Conservation (phyloP, 2,329 filamentous ascomycete genomes). For the Claviceps fusiformis region DNA sequence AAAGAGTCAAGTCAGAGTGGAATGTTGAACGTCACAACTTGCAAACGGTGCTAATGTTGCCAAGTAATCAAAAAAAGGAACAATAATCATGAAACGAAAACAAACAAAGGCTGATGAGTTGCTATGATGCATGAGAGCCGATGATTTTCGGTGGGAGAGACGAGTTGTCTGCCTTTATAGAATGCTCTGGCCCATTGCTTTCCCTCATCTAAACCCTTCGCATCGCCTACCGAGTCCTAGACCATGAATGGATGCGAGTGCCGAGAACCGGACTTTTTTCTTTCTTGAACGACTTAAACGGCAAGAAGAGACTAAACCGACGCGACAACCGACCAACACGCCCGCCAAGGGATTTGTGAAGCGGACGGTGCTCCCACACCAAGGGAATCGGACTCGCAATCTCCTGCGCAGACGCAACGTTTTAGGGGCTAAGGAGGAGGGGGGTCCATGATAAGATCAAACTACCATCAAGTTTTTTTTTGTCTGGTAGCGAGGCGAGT, state of each 20-base stretch:
- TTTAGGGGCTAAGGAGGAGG: neutral
- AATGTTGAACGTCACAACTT: neutral
- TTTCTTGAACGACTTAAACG: neutral
- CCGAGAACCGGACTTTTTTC: neutral
- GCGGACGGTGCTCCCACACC: neutral
- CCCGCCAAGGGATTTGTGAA: neutral
- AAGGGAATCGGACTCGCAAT: slow-evolving; percentile 1
- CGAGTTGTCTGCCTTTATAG: slow-evolving; percentile 1
- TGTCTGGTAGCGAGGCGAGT: neutral
- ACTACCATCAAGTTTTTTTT: neutral
- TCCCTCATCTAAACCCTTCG: neutral
- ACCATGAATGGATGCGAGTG: neutral
- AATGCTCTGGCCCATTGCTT: neutral
- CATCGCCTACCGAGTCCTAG: no score
- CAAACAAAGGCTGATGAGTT: neutral
- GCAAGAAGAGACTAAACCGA: neutral
- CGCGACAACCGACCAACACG: neutral
- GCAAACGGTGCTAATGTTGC: neutral
- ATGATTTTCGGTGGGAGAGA: neutral
- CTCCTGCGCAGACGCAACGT: neutral
- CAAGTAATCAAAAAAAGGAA: neutral
- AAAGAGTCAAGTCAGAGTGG: neutral
- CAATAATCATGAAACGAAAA: neutral
- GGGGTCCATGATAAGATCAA: slow-evolving; percentile 1
- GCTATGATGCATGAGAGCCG: neutral